Evolutionary conservation across 2,329 filamentous ascomycete genomes (phyloP).

Genomic region (Pseudocercospora crystallina): DNA sequence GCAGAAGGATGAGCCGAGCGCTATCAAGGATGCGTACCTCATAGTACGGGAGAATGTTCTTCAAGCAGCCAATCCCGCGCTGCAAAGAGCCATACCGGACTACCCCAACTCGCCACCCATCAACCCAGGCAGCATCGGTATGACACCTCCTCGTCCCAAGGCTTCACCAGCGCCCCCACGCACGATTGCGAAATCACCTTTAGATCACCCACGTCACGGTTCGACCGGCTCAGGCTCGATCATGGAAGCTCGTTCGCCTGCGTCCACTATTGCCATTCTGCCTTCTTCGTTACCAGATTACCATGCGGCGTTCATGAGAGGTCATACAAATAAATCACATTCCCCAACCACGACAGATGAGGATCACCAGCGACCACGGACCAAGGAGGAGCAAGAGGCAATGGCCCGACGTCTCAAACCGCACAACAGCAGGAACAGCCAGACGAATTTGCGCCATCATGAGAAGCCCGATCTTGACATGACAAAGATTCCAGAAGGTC

Average conservation of each 20-base stretch:
- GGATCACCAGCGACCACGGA: slow-evolving; percentile 39
- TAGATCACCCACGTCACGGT: slow-evolving; percentile 46
- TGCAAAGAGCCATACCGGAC: slow-evolving; percentile 45
- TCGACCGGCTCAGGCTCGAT: slow-evolving; percentile 44
- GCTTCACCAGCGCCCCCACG: slow-evolving; percentile 25
- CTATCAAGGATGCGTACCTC: slow-evolving; percentile 98
- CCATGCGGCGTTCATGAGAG: slow-evolving; percentile 86
- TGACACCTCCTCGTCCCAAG: slow-evolving; percentile 32
- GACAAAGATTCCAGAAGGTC: slow-evolving; percentile 51
- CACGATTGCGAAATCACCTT: slow-evolving; percentile 9
- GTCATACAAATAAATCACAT: slow-evolving; percentile 45
- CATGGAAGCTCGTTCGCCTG: slow-evolving; percentile 42
- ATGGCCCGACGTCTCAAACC: slow-evolving; percentile 80
- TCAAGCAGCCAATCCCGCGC: slow-evolving; percentile 81
- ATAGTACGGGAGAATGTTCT: slow-evolving; percentile 97
- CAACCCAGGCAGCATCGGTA: slow-evolving; percentile 8
- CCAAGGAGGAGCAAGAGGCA: slow-evolving; percentile 71
- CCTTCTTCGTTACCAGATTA: slow-evolving; percentile 89
- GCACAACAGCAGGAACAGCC: slow-evolving; percentile 78
- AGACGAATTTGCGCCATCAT: slow-evolving; percentile 29
- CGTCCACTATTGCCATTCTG: slow-evolving; percentile 84
- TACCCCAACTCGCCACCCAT: slow-evolving; percentile 42
- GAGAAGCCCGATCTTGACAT: slow-evolving; percentile 52
- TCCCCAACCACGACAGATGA: slow-evolving; percentile 28
- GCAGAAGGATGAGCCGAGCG: slow-evolving; percentile 87